Base-by-base conservation (phyloP, 495 filamentous ascomycete genomes). In the Lasiosphaeria miniovina region DNA sequence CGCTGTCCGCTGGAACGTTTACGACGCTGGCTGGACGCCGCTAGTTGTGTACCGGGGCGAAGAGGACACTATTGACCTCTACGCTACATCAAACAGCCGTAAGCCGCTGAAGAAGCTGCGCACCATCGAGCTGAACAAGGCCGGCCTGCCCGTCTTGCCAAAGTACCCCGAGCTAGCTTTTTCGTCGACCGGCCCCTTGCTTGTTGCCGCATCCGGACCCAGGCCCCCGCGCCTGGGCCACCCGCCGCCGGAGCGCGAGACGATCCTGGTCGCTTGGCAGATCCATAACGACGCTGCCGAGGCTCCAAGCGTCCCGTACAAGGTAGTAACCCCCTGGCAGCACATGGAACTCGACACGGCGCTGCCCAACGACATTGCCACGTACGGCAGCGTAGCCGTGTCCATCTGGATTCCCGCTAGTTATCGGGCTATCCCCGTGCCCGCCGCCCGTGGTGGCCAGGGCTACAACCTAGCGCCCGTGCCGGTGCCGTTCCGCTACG, bases 31-130 rank as follows among this genome's bases (percentile, higher is more conserved):
- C 36, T 72, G 65, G 65, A 56, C 54, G 32, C 63, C 72, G 8
- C 62, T 74, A 8, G 68, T 65, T 4, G 65, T 65, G 9, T 74
- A 74, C 55, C 50, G 53, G 43, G 67, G 70, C 54, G 57, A 70
- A 43, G 57, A 52, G 24, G 64, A 69, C 52, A 57, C 49, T 3
- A 59, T 86, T 80, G 62, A 88, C 79, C 65, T 85, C 80, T 62
- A 94, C 75, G 35, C 82, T 84, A 56, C 89, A 75, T 71, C 88
- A 83, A 32, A 93, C 85, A 9, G 89, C 76, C 62, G 94, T 79
- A 75, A 95, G 88, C 62, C 85, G 84, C 63, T 87, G 81, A 55
- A 80, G 71, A 58, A 93, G 77, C 62, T 81, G 74, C 69, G 93
- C 87, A 52, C 89, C 86, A 69, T 88, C 88, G 49, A 96, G 81